phyloP scores from a whole-genome alignment of 2,329 filamentous ascomycete genomes.

The Ramichloridium luteum region DNA sequence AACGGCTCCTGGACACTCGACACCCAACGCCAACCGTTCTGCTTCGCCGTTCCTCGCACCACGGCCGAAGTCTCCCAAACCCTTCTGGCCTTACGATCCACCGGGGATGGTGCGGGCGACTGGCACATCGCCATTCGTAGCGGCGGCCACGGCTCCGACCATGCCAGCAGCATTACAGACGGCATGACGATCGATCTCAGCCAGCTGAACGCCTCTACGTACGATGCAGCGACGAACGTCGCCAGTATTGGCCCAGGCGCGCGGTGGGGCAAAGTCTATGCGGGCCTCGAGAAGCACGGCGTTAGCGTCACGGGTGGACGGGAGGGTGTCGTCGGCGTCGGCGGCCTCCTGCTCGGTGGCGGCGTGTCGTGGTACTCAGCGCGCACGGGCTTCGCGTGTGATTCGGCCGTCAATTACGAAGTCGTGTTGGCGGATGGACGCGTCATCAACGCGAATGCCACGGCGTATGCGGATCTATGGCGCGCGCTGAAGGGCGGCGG shows the following conservation, averaged over 20 bases:
- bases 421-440: constrained; percentile 16
- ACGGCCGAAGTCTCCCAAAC: constrained; percentile 3
- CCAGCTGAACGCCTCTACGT: constrained; percentile 26
- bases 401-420: constrained; percentile 19
- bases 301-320: constrained; percentile 36
- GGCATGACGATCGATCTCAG: constrained; percentile 35
- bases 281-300: constrained; percentile 28
- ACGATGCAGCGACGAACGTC: constrained; percentile 24
- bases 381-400: constrained; percentile 16
- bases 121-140: constrained; percentile 7
- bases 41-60: constrained; percentile 4
- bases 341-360: constrained; percentile 18
- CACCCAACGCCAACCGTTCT: constrained; percentile 4
- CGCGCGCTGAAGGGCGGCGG: constrained; percentile 14
- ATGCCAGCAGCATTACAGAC: constrained; percentile 11
- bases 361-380: constrained; percentile 19
- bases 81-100: constrained; percentile 1
- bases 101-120: constrained; percentile 4
- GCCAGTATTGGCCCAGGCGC: constrained; percentile 36
- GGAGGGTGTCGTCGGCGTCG: constrained; percentile 17
- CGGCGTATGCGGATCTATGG: constrained; percentile 14
- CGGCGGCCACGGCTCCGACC: constrained; percentile 5
- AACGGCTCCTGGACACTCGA: constrained; percentile 4
- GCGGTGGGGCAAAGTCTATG: constrained; percentile 35
- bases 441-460: constrained; percentile 12